Evolutionary conservation across 345 rosid genomes (phyloP).

Genomic region (Lepidium sativum): DNA sequence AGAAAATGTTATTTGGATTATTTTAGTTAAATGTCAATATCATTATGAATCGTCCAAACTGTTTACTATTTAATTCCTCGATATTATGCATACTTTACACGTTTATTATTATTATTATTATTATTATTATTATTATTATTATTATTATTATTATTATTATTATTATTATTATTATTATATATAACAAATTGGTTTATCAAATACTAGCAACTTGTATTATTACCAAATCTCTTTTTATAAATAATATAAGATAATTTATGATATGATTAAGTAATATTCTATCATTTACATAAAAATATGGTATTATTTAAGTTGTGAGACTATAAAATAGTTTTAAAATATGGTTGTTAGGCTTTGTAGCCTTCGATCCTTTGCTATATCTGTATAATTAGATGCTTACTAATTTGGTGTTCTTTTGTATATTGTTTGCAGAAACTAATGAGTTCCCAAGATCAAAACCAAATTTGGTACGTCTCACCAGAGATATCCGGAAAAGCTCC

Average conservation of each 20-base stretch:
- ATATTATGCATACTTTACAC: constrained; percentile 9
- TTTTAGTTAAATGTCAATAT: constrained; percentile 20
- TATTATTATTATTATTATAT: neutral
- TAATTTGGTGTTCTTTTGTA: too few relatives aligned
- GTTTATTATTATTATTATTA: neutral
- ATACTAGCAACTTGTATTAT: neutral
- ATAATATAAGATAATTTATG: neutral
- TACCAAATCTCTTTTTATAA: neutral
- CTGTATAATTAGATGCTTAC: too few relatives aligned
- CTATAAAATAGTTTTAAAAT: neutral
- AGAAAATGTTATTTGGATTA: constrained; percentile 4
- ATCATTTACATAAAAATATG: neutral
- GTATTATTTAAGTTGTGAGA: neutral
- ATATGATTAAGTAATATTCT: neutral
- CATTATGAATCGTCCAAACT: constrained; percentile 17
- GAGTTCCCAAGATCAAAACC: too few relatives aligned
- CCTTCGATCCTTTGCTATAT: too few relatives aligned
- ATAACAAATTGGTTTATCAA: neutral
- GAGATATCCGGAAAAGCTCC: too few relatives aligned
- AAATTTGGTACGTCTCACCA: too few relatives aligned
- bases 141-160: neutral
- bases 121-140: neutral
- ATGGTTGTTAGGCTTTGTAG: too few relatives aligned
- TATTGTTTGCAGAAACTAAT: too few relatives aligned
- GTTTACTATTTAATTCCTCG: neutral